Evolutionary conservation across 306 rosid genomes (phyloP).

Genomic region (Lotus japonicus): DNA sequence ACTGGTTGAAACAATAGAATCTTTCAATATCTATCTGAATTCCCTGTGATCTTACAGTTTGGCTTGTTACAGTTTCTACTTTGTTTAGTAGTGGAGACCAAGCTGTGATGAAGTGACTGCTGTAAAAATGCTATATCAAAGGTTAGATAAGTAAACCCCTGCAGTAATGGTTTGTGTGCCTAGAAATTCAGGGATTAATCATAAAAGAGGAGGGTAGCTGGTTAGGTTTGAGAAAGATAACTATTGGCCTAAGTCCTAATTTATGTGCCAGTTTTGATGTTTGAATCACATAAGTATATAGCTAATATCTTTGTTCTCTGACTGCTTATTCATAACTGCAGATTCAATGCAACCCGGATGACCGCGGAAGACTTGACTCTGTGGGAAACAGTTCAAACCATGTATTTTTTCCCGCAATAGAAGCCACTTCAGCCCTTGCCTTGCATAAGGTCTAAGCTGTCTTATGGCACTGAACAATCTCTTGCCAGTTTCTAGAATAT

Average conservation of each 20-base stretch:
- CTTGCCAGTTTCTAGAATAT: not conserved
- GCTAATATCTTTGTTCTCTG: not conserved
- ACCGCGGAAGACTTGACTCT: not conserved
- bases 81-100: conserved; percentile 5
- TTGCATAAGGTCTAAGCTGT: not conserved
- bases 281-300: too few relatives aligned
- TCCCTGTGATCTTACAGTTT: not conserved
- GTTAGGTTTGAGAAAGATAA: not conserved
- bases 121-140: not conserved
- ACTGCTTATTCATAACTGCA: conserved; percentile 14
- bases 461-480: not conserved
- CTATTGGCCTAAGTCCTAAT: too few relatives aligned
- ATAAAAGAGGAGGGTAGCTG: not conserved
- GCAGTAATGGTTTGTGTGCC: not conserved
- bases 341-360: not conserved
- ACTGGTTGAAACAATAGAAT: not conserved
- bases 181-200: not conserved
- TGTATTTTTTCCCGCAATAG: not conserved
- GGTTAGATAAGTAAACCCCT: not conserved
- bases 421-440: not conserved
- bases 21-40: not conserved
- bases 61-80: not conserved
- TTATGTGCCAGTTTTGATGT: too few relatives aligned
- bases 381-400: not conserved
- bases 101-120: not conserved